Base-by-base conservation (phyloP, 768 basidiomycete genomes). In the Paxillus involutus region DNA sequence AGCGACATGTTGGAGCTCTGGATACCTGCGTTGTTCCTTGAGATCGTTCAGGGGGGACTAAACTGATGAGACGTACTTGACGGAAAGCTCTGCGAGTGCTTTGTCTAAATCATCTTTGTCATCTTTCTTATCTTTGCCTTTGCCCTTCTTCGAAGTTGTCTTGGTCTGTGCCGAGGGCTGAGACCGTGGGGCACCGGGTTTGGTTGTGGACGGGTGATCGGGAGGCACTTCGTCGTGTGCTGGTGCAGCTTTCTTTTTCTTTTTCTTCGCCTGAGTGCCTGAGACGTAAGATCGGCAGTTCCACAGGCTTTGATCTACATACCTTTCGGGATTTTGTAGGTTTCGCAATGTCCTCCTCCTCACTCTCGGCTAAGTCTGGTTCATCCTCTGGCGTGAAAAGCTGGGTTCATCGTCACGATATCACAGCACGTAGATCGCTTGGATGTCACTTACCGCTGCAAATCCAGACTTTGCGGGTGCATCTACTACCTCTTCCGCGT, bases 1-100 rank as follows among this genome's bases (percentile, higher is more conserved):
- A 2, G 52, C 40, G 8, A 71, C 67, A 33, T 73, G 76, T 59
- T 81, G 76, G 6, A 81, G 74, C 14, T 81, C 75, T 2, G 84
- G 82, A 59, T 82, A 81, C 63, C 85, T 82, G 52, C 29, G 16
- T 26, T 32, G 19, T 47, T 48, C 14, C 29, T 30, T 61, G 43
- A 56, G 49, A 46, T 13, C 13, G 14, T 17, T n/a, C 19, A 13
- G 5, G 16, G 14, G 9, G 30, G 45, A 19, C 24, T 11, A 8
- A 30, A 45, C 6, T 1, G 36, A 42, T 24, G 7, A 2, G 39
- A 70, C 77, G 39, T 67, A 90, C 89, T 91, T 87, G 46, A 85
- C 56, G 1, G 88, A 85, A n/a, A 98, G 77, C 62, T 97, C 93
- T 2, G 86, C 88, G 10, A 98, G 75, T 0, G 86, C 94, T 50